Conservation (phyloP, 306 rosid genomes). For the Oemleria cerasiformis region DNA sequence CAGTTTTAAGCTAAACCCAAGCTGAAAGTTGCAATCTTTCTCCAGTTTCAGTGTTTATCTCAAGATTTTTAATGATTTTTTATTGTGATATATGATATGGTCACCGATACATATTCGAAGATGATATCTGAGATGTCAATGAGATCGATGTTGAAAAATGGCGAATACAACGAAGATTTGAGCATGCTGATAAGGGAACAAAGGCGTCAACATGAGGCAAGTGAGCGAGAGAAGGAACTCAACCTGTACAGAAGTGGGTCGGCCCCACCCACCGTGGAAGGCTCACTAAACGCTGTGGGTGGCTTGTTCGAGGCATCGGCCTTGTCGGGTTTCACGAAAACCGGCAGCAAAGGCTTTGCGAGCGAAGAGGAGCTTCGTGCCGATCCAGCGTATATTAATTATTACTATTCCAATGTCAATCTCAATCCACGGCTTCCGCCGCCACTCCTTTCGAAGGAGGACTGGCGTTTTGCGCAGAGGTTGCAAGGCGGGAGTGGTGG, state of each 20-base stretch:
- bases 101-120: conserved; percentile 56
- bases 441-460: conserved; percentile 48
- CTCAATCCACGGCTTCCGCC: conserved; percentile 57
- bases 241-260: conserved; percentile 79
- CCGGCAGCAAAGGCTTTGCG: conserved; percentile 31
- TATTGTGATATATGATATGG: conserved; percentile 36
- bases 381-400: conserved; percentile 44
- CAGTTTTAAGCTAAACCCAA: conserved; percentile 29
- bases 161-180: conserved; percentile 60
- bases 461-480: conserved; percentile 52
- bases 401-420: conserved; percentile 44
- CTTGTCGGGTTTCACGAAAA: conserved; percentile 30
- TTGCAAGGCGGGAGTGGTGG: conserved; percentile 38
- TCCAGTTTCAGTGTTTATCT: conserved; percentile 17
- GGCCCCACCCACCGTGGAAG: conserved; percentile 91
- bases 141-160: conserved; percentile 61
- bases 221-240: conserved; percentile 63
- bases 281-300: conserved; percentile 65
- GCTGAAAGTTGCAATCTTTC: conserved; percentile 42
- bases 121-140: conserved; percentile 74
- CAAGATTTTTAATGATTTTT: not conserved
- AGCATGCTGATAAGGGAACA: conserved; percentile 49
- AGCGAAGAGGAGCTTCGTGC: conserved; percentile 46
- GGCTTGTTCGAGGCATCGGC: conserved; percentile 46
- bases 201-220: conserved; percentile 47